Conservation (phyloP, 2,329 filamentous ascomycete genomes). For the Fusarium sulawesiense region DNA sequence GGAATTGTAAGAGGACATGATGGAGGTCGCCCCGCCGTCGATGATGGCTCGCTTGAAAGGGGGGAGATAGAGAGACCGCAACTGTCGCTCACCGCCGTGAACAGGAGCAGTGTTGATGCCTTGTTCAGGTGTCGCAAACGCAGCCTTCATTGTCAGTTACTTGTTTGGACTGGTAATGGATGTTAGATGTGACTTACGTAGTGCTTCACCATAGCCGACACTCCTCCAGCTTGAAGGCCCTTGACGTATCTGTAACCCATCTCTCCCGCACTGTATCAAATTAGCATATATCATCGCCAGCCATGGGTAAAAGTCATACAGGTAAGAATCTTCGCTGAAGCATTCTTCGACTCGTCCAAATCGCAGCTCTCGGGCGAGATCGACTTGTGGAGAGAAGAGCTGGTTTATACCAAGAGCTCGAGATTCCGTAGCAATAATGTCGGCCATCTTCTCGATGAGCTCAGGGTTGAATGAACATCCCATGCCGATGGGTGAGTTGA, state of each 20-base stretch:
- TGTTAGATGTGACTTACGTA: conserved; percentile 59
- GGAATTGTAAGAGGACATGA: conserved; percentile 81
- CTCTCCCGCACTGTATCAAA: conserved; percentile 64
- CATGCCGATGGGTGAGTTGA: conserved; percentile 80
- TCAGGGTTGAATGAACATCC: conserved; percentile 77
- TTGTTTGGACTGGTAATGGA: background rate
- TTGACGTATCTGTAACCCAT: conserved; percentile 69
- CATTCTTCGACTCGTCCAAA: conserved; percentile 81
- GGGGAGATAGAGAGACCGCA: conserved; percentile 67
- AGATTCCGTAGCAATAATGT: conserved; percentile 73
- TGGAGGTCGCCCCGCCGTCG: conserved; percentile 72
- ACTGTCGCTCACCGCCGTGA: conserved; percentile 64
- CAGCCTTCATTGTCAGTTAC: conserved; percentile 55
- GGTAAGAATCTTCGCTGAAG: conserved; percentile 74
- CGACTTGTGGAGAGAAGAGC: conserved; percentile 76
- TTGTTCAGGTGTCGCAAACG: conserved; percentile 75
- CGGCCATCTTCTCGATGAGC: conserved; percentile 74
- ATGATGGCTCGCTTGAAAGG: conserved; percentile 77
- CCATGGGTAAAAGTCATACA: conserved; percentile 52
- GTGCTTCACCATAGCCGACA: conserved; percentile 80
- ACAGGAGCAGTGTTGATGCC: conserved; percentile 75
- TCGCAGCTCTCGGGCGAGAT: conserved; percentile 76
- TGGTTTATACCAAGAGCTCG: conserved; percentile 77
- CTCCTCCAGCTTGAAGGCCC: conserved; percentile 72
- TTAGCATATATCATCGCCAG: conserved; percentile 12